phyloP scores from a whole-genome alignment of 2,329 filamentous ascomycete species.

The Sarocladiaceae sp. region DNA sequence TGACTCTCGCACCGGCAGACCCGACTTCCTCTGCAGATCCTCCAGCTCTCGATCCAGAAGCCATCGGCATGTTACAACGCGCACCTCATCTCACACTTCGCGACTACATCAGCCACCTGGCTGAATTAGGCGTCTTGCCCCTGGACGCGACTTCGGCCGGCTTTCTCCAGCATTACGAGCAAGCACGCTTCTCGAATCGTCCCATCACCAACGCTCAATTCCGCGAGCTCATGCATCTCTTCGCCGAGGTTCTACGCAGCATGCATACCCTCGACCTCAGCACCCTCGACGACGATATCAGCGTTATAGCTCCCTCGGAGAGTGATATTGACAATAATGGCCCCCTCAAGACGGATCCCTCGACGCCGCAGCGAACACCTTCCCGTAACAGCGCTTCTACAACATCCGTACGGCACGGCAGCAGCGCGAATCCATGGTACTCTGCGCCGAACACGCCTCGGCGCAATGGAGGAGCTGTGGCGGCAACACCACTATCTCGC shows the following conservation, averaged over 20 bases:
- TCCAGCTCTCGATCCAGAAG: slow-evolving; percentile 57
- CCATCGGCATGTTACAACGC: slow-evolving; percentile 68
- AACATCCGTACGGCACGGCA: slow-evolving; percentile 36
- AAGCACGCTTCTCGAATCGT: slow-evolving; percentile 73
- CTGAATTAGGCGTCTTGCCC: slow-evolving; percentile 57
- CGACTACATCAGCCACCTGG: slow-evolving; percentile 72
- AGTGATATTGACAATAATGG: slow-evolving; percentile 44
- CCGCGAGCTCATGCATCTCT: slow-evolving; percentile 74
- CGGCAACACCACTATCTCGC: slow-evolving; percentile 30
- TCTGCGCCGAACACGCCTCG: slow-evolving; percentile 52
- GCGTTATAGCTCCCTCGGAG: slow-evolving; percentile 18
- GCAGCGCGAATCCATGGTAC: slow-evolving; percentile 38
- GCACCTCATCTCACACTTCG: slow-evolving; percentile 69
- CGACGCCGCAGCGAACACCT: slow-evolving; percentile 28
- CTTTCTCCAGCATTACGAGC: slow-evolving; percentile 78
- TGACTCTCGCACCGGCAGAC: slow-evolving; percentile 70
- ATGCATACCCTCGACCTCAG: slow-evolving; percentile 64
- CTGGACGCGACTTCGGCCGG: slow-evolving; percentile 40
- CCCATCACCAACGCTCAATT: slow-evolving; percentile 70
- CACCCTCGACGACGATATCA: slow-evolving; percentile 35
- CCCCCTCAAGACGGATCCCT: slow-evolving; percentile 36
- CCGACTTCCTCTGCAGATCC: slow-evolving; percentile 31
- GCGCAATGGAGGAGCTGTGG: slow-evolving; percentile 24
- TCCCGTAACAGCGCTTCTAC: slow-evolving; percentile 26
- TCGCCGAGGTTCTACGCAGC: slow-evolving; percentile 72